These are phyloP conservation scores for Cupressus sempervirens DNA, from an alignment of 75 land plant species.

Conservation along the genomic window DNA sequence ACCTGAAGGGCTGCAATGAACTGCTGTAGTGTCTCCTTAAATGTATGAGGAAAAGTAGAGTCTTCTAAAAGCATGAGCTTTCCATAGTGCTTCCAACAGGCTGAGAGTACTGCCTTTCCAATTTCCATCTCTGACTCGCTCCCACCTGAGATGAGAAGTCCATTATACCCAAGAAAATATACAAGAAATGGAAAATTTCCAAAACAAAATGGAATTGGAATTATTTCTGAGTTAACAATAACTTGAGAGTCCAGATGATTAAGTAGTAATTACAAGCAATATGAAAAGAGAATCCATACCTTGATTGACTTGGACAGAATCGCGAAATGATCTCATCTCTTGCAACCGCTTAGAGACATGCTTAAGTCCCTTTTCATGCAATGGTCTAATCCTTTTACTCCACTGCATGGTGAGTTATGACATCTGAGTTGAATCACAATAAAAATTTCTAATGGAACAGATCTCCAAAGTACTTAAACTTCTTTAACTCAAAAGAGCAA, in stretches of 20 bases:
- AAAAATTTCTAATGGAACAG: neutral
- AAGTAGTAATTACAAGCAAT: neutral
- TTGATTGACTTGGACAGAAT: slow-evolving; percentile 32
- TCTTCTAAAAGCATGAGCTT: slow-evolving; percentile 51
- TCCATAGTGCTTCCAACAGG: slow-evolving; percentile 76
- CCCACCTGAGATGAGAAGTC: slow-evolving; percentile 16
- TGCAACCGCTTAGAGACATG: slow-evolving; percentile 48
- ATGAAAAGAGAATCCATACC: slow-evolving; percentile 15
- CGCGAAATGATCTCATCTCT: slow-evolving; percentile 26
- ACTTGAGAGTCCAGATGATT: neutral
- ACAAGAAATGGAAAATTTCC: neutral
- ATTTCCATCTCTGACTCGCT: slow-evolving; percentile 24
- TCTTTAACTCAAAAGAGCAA: neutral
- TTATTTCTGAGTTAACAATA: neutral
- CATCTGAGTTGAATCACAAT: neutral
- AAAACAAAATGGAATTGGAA: neutral
- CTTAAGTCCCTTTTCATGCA: slow-evolving; percentile 60
- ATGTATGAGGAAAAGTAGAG: slow-evolving; percentile 26
- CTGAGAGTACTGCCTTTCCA: slow-evolving; percentile 45
- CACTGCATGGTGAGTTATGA: slow-evolving; percentile 30
- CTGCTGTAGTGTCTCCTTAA: slow-evolving; percentile 46
- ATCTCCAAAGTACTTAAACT: neutral
- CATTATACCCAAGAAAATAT: neutral
- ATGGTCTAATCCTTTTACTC: slow-evolving; percentile 54
- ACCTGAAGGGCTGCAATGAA: slow-evolving; percentile 71